Percentiles rank a stretch among this genome's conserved stretches.
Evolutionary conservation across 495 filamentous ascomycete species (phyloP).

Genomic region (Cercophora scortea): DNA sequence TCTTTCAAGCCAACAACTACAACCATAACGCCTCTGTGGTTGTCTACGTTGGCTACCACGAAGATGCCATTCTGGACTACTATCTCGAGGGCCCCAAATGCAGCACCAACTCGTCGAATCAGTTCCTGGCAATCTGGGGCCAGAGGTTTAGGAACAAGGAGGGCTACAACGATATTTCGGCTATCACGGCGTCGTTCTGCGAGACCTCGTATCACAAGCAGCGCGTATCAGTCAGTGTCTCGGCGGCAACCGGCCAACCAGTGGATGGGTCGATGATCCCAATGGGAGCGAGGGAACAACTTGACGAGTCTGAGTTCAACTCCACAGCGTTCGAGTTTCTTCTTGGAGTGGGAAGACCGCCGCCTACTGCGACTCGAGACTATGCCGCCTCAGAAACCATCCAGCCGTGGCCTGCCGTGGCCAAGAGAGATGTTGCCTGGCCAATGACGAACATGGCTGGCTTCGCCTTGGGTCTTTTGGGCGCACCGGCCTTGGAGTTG

Average conservation of each 20-base stretch:
- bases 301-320: conserved; percentile 28
- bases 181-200: neutral
- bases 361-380: neutral
- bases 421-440: neutral
- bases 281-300: neutral
- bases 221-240: neutral
- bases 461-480: neutral
- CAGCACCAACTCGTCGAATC: conserved; percentile 7
- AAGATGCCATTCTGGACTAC: conserved; percentile 9
- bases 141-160: neutral
- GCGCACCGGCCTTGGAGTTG: neutral
- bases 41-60: conserved; percentile 24
- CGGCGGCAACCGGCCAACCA: neutral
- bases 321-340: conserved; percentile 24
- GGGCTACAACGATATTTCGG: neutral
- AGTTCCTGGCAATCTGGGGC: conserved; percentile 25
- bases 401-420: neutral
- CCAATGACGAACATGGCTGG: neutral
- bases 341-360: conserved; percentile 6
- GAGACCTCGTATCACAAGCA: neutral
- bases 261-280: neutral
- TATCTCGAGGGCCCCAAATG: conserved; percentile 19
- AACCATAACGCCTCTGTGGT: neutral
- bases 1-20: neutral
- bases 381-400: neutral